Evolutionary conservation across 192 early-diverging fungal genomes (phyloP), one percentile per base, ranked within the genome.

Genomic region (Entomortierella chlamydospora): DNA sequence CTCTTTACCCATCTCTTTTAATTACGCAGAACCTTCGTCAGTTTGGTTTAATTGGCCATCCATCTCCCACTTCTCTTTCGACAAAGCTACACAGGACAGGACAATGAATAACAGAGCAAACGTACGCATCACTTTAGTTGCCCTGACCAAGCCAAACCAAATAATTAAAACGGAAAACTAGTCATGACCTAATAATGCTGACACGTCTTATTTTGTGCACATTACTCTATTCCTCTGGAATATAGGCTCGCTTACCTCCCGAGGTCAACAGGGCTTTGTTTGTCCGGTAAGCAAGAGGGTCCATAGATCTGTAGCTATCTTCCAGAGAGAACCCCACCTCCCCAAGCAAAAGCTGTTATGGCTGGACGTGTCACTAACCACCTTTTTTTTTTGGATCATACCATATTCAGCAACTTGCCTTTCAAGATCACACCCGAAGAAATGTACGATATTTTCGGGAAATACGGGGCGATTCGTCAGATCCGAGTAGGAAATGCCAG

Each of bases 391-490:
- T n/a, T n/a, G n/a, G n/a, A n/a, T n/a, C n/a, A n/a, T n/a, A n/a
- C n/a, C n/a, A n/a, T n/a, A n/a, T n/a, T n/a, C n/a, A 88, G 88
- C 47, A 98, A 99, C 82, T 86, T 99, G 34, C 95, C 98, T 15
- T 99, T 95, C 87, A 97, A 97, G 84, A 97, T 98, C 71, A 95
- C 98, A 11, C 70, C 92, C 0, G 98, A 98, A 69, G 98, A 99
- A 72, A 91, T 99, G 91, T 99, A 95, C 73, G 98, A 99, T 73
- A 87, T 99, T 51, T 99, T 99, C 91, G 97, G 97, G 57, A 96
- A 93, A 83, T 98, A 98, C 82, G 96, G 96, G 20, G 90, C 95
- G 1, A 95, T 97, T 61, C 87, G 98, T 55, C 98, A 99, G 86
- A 96, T 99, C 41, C 86, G 96, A 76, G 76, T 79, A 52, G 96